Evolutionary conservation across 805 yeast species (phyloP), one percentile per base, ranked within the genome.

Genomic region (Brettanomyces anomalus): DNA sequence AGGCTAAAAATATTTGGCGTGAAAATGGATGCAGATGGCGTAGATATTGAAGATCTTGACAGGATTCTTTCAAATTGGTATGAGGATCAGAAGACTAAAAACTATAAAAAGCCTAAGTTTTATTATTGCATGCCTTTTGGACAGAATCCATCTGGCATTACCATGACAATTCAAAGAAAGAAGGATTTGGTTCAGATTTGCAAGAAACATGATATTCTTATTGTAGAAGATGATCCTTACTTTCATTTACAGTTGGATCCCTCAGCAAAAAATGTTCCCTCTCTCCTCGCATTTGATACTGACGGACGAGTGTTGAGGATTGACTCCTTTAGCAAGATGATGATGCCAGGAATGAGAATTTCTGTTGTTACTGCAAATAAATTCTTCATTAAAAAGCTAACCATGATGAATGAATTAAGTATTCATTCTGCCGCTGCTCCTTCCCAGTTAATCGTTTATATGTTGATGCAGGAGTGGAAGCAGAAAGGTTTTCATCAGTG

Each of bases 191-290:
- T 82, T 55, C 66, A 68, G 32, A 55, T 85, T 39, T 79, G 85
- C 42, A 73, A 71, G 52, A 76, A 79, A 57, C 83, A 79, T 58
- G 83, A 85, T 60, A 57, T 85, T 43, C 56, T 86, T 28, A 78
- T 85, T 44, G 61, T 85, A 43, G 95, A 86, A 62, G 95, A 85
- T 58, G 95, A 86, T 64, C 95, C 95, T 5, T 86, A 85, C 68
- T 85, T 81, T 62, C 85, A 79, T 62, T 64, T 85, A 54, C 83
- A 80, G 53, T 70, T 81, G 66, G 76, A 68, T 44, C 49, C 62
- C 50, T 66, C 72, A 24, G 65, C 66, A 14, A 70, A 69, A 43
- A 74, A 77, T 51, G 51, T 77, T 38, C 76, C 79, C n/a, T 77
- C 86, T 7, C 78, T 80, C 65, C 58, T 84, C 36, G 71, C 78